phyloP scores from a whole-genome alignment of 1,139 yeast genomes.

The Geotrichum restrictum region DNA sequence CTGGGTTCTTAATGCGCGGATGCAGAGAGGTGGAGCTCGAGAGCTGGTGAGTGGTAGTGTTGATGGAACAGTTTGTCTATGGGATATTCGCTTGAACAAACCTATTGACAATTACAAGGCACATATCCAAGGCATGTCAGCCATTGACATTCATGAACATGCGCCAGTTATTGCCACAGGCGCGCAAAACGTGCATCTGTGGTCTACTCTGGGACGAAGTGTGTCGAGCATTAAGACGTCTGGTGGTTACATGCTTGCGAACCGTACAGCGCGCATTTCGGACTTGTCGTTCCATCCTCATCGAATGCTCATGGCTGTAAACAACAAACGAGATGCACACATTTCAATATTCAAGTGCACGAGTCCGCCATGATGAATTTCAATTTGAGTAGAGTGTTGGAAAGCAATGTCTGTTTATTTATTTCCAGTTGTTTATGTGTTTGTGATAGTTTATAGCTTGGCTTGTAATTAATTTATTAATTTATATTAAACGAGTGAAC shows the following conservation, averaged over 20 bases:
- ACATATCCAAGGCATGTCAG: slow-evolving; percentile 62
- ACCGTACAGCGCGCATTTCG: slow-evolving; percentile 52
- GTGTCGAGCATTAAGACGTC: slow-evolving; percentile 58
- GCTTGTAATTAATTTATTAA: no score
- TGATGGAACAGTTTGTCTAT: slow-evolving; percentile 77
- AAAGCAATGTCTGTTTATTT: not conserved
- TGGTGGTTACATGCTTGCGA: slow-evolving; percentile 41
- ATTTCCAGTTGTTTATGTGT: no score
- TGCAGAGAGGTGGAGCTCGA: slow-evolving; percentile 95
- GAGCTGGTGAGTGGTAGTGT: slow-evolving; percentile 79
- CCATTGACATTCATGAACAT: slow-evolving; percentile 86
- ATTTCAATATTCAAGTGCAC: slow-evolving; percentile 60
- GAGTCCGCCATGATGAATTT: not conserved
- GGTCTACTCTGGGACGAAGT: slow-evolving; percentile 81
- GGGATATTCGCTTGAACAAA: slow-evolving; percentile 79
- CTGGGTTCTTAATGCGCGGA: slow-evolving; percentile 74
- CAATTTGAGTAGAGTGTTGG: not conserved
- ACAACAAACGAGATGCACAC: slow-evolving; percentile 73
- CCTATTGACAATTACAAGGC: slow-evolving; percentile 64
- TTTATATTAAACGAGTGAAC: no score
- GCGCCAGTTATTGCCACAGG: slow-evolving; percentile 93
- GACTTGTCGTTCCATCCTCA: slow-evolving; percentile 86
- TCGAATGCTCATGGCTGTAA: slow-evolving; percentile 85
- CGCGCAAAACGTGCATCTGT: slow-evolving; percentile 71
- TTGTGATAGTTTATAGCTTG: no score